These are phyloP conservation scores for Pseudonitzschia multiseries DNA, from an alignment of 108 stramenopile genomes.

Conservation along the genomic window DNA sequence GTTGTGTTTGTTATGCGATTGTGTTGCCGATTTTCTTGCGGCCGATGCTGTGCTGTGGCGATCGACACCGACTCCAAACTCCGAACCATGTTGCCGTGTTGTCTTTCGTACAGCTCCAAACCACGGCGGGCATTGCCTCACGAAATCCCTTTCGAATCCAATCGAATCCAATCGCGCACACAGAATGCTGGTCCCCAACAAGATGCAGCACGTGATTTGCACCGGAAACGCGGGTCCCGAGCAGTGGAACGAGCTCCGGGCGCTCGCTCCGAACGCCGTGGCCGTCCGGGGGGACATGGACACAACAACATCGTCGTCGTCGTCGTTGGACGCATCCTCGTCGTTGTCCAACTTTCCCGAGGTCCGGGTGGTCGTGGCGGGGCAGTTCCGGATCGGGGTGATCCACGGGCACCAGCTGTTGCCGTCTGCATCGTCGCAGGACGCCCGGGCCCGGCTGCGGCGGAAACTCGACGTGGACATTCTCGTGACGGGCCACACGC, in stretches of 20 bases:
- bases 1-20: too few relatives aligned
- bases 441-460: slow-evolving; percentile 70
- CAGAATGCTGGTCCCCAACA: slow-evolving; percentile 96
- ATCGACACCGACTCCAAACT: too few relatives aligned
- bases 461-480: slow-evolving; percentile 93
- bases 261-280: slow-evolving; percentile 94
- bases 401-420: slow-evolving; percentile 94
- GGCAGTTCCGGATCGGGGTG: slow-evolving; percentile 92
- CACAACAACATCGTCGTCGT: too few relatives aligned
- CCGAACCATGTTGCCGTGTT: too few relatives aligned
- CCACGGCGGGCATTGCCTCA: too few relatives aligned
- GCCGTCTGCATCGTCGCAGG: slow-evolving; percentile 75
- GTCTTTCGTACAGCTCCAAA: too few relatives aligned
- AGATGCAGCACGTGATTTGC: slow-evolving; percentile 98
- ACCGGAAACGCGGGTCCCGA: slow-evolving; percentile 92
- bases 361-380: slow-evolving; percentile 84
- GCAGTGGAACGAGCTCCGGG: slow-evolving; percentile 87
- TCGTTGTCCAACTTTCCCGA: too few relatives aligned
- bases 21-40: too few relatives aligned
- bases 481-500: slow-evolving; percentile 93
- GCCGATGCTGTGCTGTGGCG: too few relatives aligned
- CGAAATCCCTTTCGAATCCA: too few relatives aligned
- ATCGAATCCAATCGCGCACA: too few relatives aligned
- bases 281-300: slow-evolving; percentile 92
- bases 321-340: too few relatives aligned